Evolutionary conservation across 441 rosid genomes (phyloP).

Genomic region (Lagerstroemia fauriei): DNA sequence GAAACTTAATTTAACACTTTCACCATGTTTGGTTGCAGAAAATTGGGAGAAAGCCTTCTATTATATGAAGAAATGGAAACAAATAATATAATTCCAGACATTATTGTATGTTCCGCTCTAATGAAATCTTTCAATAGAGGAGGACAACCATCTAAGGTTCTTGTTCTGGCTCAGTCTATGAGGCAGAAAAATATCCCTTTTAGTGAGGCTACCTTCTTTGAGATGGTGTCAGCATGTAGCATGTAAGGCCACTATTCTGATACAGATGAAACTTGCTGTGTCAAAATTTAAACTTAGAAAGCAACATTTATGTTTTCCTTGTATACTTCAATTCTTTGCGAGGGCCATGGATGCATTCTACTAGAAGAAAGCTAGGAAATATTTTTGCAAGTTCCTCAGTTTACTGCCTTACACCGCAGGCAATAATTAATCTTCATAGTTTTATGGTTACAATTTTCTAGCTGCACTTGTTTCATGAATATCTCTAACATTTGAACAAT

Average conservation of each 20-base stretch:
- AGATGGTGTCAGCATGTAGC: slow-evolving; percentile 84
- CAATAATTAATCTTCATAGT: neutral
- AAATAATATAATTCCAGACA: slow-evolving; percentile 58
- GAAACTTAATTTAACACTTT: neutral
- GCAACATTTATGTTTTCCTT: neutral
- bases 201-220: slow-evolving; percentile 63
- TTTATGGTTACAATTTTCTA: neutral
- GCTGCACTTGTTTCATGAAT: neutral
- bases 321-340: neutral
- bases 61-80: slow-evolving; percentile 77
- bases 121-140: slow-evolving; percentile 88
- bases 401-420: neutral
- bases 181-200: slow-evolving; percentile 63
- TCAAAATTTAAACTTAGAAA: neutral
- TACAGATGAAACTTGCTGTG: neutral
- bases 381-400: neutral
- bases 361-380: neutral
- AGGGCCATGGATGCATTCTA: neutral
- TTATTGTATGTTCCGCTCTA: slow-evolving; percentile 72
- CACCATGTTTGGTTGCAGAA: slow-evolving; percentile 44
- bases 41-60: slow-evolving; percentile 64
- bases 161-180: slow-evolving; percentile 63
- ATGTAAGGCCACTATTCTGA: slow-evolving; percentile 45
- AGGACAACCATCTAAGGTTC: slow-evolving; percentile 70
- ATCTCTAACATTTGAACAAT: neutral